Evolutionary conservation across 805 yeast genomes (phyloP).

Genomic region (Kodamaea jinghongensis): DNA sequence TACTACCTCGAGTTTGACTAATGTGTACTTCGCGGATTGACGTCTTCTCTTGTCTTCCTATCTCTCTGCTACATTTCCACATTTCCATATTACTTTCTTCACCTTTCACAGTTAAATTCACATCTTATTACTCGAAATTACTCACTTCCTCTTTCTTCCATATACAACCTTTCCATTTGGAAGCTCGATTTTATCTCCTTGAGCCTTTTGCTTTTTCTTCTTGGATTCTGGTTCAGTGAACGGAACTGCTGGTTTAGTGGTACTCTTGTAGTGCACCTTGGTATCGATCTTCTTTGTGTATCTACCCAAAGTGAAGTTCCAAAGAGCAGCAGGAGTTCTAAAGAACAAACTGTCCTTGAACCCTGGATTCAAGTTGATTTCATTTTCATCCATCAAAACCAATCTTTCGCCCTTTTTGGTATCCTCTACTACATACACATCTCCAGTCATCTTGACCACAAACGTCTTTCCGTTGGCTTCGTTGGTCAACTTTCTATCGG

Average conservation of each 20-base stretch:
- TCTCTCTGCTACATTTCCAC: no score
- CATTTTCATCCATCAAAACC: slow-evolving; percentile 45
- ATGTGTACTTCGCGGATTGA: no score
- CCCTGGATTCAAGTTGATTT: slow-evolving; percentile 45
- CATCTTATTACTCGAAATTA: slow-evolving; percentile 1
- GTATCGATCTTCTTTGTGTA: slow-evolving; percentile 20
- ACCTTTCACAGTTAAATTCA: no score
- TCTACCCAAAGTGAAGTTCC: slow-evolving; percentile 47
- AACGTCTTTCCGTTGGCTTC: slow-evolving; percentile 50
- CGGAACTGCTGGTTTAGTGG: slow-evolving; percentile 4
- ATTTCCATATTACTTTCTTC: no score
- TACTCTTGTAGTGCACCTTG: slow-evolving; percentile 14
- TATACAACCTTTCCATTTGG: slow-evolving; percentile 62
- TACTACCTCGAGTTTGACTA: no score
- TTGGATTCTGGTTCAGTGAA: slow-evolving; percentile 10
- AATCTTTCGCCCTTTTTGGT: slow-evolving; percentile 24
- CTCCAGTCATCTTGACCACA: slow-evolving; percentile 55
- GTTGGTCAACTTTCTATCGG: slow-evolving; percentile 41
- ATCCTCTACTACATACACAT: slow-evolving; percentile 48
- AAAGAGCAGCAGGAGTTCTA: slow-evolving; percentile 39
- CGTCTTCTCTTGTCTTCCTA: no score
- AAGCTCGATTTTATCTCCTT: slow-evolving; percentile 47
- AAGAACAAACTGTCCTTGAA: slow-evolving; percentile 48
- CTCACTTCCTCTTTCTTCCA: slow-evolving; percentile 18
- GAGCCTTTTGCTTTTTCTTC: slow-evolving; percentile 32